Percentiles rank a stretch among this genome's conserved stretches.
Evolutionary conservation across 352 stramenopile genomes (phyloP).

Genomic region (Phytophthora pluvialis): DNA sequence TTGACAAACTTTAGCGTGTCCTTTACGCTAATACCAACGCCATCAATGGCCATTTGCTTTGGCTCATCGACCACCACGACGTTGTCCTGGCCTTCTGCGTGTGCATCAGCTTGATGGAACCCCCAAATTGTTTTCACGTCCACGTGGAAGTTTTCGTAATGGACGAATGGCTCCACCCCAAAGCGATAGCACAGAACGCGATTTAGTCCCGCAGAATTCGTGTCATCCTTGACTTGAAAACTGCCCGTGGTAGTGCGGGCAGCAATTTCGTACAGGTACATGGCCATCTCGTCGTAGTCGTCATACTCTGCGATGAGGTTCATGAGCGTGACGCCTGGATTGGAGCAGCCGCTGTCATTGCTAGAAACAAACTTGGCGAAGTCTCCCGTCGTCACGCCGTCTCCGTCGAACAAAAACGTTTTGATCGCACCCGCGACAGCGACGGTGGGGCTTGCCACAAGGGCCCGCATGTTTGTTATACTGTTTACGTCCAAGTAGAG

Average conservation of each 20-base stretch:
- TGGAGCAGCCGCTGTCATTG: conserved; percentile 38
- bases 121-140: conserved; percentile 73
- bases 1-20: conserved; percentile 68
- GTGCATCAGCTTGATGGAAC: conserved; percentile 33
- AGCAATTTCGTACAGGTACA: conserved; percentile 74
- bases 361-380: conserved; percentile 67
- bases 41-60: conserved; percentile 60
- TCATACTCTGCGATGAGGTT: conserved; percentile 78
- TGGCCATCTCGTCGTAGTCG: conserved; percentile 62
- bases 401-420: conserved; percentile 70
- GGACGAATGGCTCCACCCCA: conserved; percentile 56
- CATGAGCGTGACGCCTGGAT: conserved; percentile 44
- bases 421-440: conserved; percentile 57
- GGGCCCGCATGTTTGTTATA: conserved; percentile 54
- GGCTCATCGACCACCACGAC: conserved; percentile 66
- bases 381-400: conserved; percentile 61
- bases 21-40: conserved; percentile 55
- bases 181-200: conserved; percentile 73
- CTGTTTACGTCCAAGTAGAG: conserved; percentile 71
- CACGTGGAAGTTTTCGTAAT: conserved; percentile 57
- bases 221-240: conserved; percentile 51
- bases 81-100: conserved; percentile 29
- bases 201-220: conserved; percentile 38
- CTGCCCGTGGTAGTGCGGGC: conserved; percentile 45
- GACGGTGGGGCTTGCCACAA: conserved; percentile 47